Percentiles rank a stretch among this genome's conserved stretches.
Conservation (phyloP, 2,329 filamentous ascomycete genomes). For the Fusarium sp. region DNA sequence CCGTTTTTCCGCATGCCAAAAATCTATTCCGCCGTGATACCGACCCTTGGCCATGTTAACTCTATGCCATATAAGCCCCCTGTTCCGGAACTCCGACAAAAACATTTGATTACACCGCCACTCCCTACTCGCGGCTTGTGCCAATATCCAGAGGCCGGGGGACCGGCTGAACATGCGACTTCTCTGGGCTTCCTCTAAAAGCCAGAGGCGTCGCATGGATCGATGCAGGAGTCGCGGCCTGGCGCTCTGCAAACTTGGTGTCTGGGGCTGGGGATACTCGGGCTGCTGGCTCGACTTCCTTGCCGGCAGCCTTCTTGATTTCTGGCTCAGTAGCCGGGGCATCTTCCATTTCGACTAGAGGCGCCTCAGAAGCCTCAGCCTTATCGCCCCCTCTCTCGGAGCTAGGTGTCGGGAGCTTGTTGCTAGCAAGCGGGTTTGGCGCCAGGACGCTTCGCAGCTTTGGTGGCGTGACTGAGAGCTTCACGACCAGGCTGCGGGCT, state of each 20-base stretch:
- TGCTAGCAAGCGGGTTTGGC: constrained; percentile 36
- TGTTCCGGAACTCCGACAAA: constrained; percentile 44
- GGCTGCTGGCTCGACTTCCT: background rate
- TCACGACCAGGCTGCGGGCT: constrained; percentile 77
- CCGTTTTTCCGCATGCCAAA: constrained; percentile 24
- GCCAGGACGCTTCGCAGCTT: constrained; percentile 50
- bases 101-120: constrained; percentile 24
- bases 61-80: constrained; percentile 39
- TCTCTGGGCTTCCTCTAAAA: constrained; percentile 72
- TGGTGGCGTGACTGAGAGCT: constrained; percentile 68
- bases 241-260: constrained; percentile 9
- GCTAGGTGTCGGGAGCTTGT: constrained; percentile 39
- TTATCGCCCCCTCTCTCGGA: constrained; percentile 34
- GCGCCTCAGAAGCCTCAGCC: constrained; percentile 18
- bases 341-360: constrained; percentile 44
- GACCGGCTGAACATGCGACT: constrained; percentile 54
- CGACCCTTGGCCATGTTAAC: constrained; percentile 25
- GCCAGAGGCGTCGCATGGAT: constrained; percentile 62
- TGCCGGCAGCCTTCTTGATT: constrained; percentile 3
- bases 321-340: constrained; percentile 16
- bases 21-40: constrained; percentile 38
- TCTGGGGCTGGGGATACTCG: constrained; percentile 26
- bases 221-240: constrained; percentile 47
- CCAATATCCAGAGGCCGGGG: constrained; percentile 49
- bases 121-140: constrained; percentile 44